Percentiles rank a stretch among this genome's conserved stretches.
These are phyloP conservation scores for Dissophora ornata DNA, from an alignment of 192 early-diverging fungal species.

Conservation along the genomic window DNA sequence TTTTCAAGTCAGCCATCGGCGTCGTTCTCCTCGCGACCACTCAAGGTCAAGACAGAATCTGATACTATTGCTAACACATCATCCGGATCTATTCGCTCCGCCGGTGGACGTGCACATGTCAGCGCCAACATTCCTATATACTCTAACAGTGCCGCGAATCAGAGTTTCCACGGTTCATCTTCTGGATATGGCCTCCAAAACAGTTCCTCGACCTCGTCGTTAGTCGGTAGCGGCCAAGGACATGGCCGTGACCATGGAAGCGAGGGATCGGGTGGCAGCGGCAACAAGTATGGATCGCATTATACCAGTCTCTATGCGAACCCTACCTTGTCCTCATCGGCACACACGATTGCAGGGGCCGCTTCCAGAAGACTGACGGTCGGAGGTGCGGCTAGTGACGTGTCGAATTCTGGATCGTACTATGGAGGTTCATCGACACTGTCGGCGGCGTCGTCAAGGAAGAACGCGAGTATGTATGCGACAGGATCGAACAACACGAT, in stretches of 20 bases:
- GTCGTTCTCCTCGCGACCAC: conserved; percentile 15
- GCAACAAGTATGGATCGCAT: conserved; percentile 45
- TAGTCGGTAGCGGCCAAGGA: conserved; percentile 2
- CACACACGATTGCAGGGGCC: conserved; percentile 16
- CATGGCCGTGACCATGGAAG: conserved; percentile 10
- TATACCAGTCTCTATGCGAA: conserved; percentile 42
- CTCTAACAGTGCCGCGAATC: conserved; percentile 7
- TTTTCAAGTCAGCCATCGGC: conserved; percentile 34
- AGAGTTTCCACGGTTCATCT: conserved; percentile 23
- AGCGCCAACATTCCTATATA: conserved; percentile 3
- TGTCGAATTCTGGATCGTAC: neutral
- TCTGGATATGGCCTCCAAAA: neutral
- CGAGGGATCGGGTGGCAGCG: conserved; percentile 1
- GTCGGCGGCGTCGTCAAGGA: conserved; percentile 11
- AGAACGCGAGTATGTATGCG: conserved; percentile 49
- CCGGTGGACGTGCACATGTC: conserved; percentile 10
- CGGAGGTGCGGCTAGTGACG: conserved; percentile 10
- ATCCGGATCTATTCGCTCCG: conserved; percentile 25
- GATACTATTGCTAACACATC: conserved; percentile 23
- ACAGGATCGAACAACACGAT: conserved; percentile 51
- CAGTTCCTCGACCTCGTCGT: no score
- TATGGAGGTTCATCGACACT: conserved; percentile 13
- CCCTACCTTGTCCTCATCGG: conserved; percentile 26
- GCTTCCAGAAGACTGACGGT: conserved; percentile 34
- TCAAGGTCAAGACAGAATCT: conserved; percentile 46